Base-by-base conservation (phyloP, 2,329 filamentous ascomycete genomes). In the Metarhizium guizhouense region DNA sequence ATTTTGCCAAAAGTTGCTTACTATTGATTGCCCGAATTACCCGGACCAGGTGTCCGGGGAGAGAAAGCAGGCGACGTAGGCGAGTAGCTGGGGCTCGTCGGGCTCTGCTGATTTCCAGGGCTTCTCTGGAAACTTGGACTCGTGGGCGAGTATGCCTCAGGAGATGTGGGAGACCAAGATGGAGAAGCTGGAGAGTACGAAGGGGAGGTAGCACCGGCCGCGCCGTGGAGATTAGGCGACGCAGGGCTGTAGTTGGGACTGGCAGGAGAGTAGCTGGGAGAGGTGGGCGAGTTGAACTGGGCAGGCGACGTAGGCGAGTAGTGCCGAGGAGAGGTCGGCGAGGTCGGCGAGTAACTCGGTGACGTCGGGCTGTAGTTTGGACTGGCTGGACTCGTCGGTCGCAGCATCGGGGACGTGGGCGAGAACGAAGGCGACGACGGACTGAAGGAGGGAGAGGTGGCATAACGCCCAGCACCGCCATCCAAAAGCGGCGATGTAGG, bases 131-230 rank as follows among this genome's bases (percentile, higher is more conserved):
- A 84, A 57, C 75, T 76, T 34, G 83, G 83, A 62, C 82, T 85
- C 47, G 82, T 85, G 5, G 83, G 82, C 51, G 82, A 85, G 72
- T 85, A 85, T 2, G 77, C 75, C 58, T 78, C 76, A 13, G 81
- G 81, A 45, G 87, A 91, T 6, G 87, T 88, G 3, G 89, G 88
- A 56, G 88, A 91, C 75, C 88, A 92, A 29, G 79, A 82, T n/a
- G 87, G 87, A 52, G 87, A 90, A 13, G 84, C 84, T 50, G 87
- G 86, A 36, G 79, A 83, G 70, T 86, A 87, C 4, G 77, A 78
- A n/a, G 78, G 82, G 59, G 83, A 80, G 36, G 81, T 76, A 11
- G 77, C 62, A n/a, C 69, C 69, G 34, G 62, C 45, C 4, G 45
- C 68, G 2, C 66, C 69, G 52, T 72, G 70, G 53, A 79, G 71